Evolutionary conservation across 305 asterid genomes (phyloP), one percentile per base, ranked within the genome.

Genomic region (Fraxinus paxiana): DNA sequence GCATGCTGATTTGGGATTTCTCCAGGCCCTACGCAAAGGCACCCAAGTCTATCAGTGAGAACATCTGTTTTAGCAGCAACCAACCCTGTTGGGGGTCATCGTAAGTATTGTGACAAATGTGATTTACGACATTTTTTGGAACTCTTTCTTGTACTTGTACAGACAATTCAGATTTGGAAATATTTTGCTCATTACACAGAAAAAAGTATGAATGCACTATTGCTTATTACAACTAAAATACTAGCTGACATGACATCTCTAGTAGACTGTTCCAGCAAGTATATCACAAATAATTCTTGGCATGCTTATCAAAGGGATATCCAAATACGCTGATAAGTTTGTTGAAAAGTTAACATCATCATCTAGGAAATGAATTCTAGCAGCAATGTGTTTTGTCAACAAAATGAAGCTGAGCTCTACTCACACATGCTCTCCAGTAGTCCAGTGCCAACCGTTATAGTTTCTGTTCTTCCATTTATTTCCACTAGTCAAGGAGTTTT

Each of bases 31-130:
- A 83, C 85, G 99, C 99, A 30, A 96, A 96, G 90, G 99, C 98
- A 54, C 98, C 98, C 99, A 83, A 96, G 99, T 90, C 87, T 96
- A 85, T 94, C 98, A 77, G 99, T 98, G 24, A 87, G 95, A 82
- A 96, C 99, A 86, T 87, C 99, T 76, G 92, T 96, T 92, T 90
- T 96, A 89, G 98, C 99, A 77, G 98, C 99, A 41, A 97, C 99
- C 85, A 96, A 96, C 85, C 98, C 99, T 87, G 95, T 85, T 75
- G 98, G 97, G 82, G 99, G 99, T 85, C 99, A 94, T 85, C 94
- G 92, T 80, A 90, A 92, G 99, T 95, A 94, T n/a, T 82, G 78
- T 80, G 54, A 80, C 79, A 76, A 77, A 33, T 81, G 75, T 70
- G 65, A 37, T 75, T 61, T 82, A 30, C 84, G 80, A 59, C 59